These are phyloP conservation scores for Mortierella hygrophila DNA, from an alignment of 192 early-diverging fungal species.

Conservation along the genomic window DNA sequence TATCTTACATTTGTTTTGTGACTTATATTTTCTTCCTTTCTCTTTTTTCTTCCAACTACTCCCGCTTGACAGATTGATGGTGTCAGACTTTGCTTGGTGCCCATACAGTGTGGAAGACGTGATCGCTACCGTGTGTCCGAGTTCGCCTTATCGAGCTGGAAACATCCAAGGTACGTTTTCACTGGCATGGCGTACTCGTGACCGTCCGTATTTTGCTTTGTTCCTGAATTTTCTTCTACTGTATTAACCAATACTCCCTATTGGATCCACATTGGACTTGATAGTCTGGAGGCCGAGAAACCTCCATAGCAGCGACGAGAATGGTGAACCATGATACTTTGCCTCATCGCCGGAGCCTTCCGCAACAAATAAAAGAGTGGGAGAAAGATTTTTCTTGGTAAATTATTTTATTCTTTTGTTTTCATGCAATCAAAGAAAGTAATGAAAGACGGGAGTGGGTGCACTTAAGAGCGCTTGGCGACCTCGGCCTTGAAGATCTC, in stretches of 20 bases:
- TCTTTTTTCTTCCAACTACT: background rate
- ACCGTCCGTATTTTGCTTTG: background rate
- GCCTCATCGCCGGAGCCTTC: background rate
- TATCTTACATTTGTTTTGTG: background rate
- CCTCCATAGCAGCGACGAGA: conserved; percentile 20
- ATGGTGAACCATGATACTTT: conserved; percentile 27
- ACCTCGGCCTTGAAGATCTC: conserved; percentile 69
- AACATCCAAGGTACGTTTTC: conserved; percentile 37
- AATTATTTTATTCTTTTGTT: conserved; percentile 7
- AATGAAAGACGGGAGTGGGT: background rate
- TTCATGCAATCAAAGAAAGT: background rate
- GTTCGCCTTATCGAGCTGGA: conserved; percentile 3
- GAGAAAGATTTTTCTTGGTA: background rate
- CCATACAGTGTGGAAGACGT: conserved; percentile 36
- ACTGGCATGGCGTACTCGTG: background rate
- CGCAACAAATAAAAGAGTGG: background rate
- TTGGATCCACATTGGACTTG: background rate
- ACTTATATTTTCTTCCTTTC: background rate
- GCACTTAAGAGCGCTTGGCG: conserved; percentile 49
- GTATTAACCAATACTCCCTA: background rate
- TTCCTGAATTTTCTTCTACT: no score
- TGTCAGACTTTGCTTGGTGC: conserved; percentile 42
- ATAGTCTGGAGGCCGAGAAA: conserved; percentile 26
- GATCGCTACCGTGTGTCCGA: conserved; percentile 27
- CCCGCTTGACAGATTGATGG: background rate